Evolutionary conservation across 1,139 yeast genomes (phyloP), one percentile per base, ranked within the genome.

Genomic region (Kodamaea suecica): DNA sequence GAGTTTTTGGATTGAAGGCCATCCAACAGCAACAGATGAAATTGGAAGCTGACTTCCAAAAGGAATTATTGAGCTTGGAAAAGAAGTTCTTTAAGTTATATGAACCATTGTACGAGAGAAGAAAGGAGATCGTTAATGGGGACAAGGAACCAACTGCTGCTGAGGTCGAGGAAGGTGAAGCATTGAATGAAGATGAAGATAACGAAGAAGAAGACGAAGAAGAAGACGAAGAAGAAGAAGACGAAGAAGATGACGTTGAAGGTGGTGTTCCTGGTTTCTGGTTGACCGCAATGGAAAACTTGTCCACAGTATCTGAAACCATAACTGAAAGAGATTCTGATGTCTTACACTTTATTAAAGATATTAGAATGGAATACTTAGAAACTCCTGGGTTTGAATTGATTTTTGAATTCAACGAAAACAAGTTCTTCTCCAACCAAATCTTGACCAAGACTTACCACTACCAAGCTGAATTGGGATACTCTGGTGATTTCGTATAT

Each of bases 261-360:
- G 69, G 69, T 46, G 99, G 99, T 48, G 78, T 92, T 50, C 97
- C 98, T 36, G 80, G 85, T 38, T 92, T 92, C 72, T 92, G 99
- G 99, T 73, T 90, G 53, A 92, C 97, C 15, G 95, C 97, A 6
- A 70, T 92, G 63, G 94, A 85, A 61, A 92, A 90, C 65, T 70
- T 92, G 50, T 78, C 82, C 17, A 80, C 87, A 23, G 78, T 90
- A 29, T 76, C 90, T 23, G 95, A 88, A 47, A 80, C 88, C 45
- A 85, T 94, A 51, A 79, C 94, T 31, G 97, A 88, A 41, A 78
- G 95, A 52, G 99, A 92, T 60, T 77, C 84, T 37, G 96, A 85
- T 55, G 94, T 90, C 10, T 74, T 92, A 49, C 73, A 75, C 45
- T 66, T 66, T 53, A 73, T 92, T 50, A 60, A 59, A 28, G 92